Evolutionary conservation across 495 filamentous ascomycete species (phyloP).

Genomic region (Aspergillus funiculosus): DNA sequence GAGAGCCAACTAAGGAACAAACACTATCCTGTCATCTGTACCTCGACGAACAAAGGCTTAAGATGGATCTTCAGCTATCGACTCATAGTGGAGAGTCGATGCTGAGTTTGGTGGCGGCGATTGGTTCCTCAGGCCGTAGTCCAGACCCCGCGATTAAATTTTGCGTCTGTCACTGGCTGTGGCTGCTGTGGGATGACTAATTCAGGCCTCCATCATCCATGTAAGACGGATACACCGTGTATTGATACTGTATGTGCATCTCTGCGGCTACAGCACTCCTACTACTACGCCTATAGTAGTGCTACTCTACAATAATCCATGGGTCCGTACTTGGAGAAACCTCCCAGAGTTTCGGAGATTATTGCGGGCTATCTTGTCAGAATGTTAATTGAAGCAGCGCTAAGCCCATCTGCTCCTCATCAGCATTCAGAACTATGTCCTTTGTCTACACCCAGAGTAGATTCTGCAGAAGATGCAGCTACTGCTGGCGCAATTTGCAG

Average conservation of each 20-base stretch:
- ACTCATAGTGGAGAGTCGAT: conserved; percentile 15
- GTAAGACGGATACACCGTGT: background rate
- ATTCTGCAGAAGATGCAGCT: no score
- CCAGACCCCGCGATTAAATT: background rate
- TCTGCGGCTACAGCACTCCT: no score
- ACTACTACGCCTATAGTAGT: no score
- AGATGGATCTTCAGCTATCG: conserved; percentile 14
- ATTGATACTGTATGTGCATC: background rate
- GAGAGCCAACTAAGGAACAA: background rate
- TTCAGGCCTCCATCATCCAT: background rate
- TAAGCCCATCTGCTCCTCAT: no score
- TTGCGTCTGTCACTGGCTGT: background rate
- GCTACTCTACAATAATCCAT: no score
- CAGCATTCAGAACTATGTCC: no score
- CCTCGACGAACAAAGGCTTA: background rate
- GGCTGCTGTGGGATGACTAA: background rate
- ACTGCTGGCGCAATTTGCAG: no score
- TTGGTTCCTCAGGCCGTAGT: conserved; percentile 3
- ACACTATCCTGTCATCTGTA: background rate
- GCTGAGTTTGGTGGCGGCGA: background rate
- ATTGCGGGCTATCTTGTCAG: no score
- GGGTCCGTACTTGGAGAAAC: no score
- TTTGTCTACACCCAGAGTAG: no score
- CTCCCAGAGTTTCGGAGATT: no score
- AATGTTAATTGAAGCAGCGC: no score